Evolutionary conservation across 257 asterid species (phyloP), one percentile per base, ranked within the genome.

Genomic region (Penstemon eatonii): DNA sequence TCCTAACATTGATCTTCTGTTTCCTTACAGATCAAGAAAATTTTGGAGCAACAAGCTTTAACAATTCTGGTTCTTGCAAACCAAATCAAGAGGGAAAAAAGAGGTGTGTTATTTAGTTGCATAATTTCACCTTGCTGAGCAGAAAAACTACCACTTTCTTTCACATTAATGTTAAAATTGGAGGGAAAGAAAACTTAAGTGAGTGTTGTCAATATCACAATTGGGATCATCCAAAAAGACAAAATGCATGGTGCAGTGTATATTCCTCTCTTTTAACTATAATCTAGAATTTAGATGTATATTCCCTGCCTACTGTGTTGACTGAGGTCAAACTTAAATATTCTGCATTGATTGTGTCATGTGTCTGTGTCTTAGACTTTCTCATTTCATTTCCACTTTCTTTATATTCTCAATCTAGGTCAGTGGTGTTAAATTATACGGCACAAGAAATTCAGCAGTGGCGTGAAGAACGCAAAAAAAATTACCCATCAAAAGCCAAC

Each of bases 391-490:
- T 63, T 72, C 60, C 56, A 5, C 66, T 47, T 57, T 25, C 33
- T 42, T 56, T 62, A 42, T 56, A 60, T 65, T 66, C 75, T 69
- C 72, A 43, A 56, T 80, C 74, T 73, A 91, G 96, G 72, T 53
- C 87, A 54, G 52, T 83, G 46, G 5, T 65, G 19, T 52, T 87
- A 78, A 81, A 70, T 73, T 93, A 93, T 75, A 80, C 98, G 36
- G 89, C 80, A 47, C 81, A 90, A 85, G 98, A 93, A 86, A 84
- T 93, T 73, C 84, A 62, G 73, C 87, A 76, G 74, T 93, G 98
- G 98, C 94, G 94, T 50, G 96, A 82, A 78, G 83, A 75, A 62
- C 90, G 97, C 47, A 84, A 68, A 73, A 93, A 85, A 74, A 78
- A 90, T 75, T 79, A 78, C 75, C 98, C 98, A 68, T 82, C 95